Conservation (phyloP, 2,329 filamentous ascomycete genomes). For the Hawksworthiomyces lignivorus region DNA sequence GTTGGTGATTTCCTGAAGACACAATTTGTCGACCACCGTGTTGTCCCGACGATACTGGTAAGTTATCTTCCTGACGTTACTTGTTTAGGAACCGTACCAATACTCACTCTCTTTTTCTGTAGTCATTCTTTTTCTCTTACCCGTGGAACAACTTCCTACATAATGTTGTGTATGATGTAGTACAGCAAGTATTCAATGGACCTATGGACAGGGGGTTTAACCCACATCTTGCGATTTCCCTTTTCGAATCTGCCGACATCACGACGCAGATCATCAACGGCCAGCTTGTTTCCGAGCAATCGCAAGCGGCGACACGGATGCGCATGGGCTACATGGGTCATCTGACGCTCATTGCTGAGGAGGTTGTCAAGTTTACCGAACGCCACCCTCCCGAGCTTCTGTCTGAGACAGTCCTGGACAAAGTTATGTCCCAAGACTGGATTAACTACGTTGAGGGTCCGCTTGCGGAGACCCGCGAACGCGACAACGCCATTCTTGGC, state of each 20-base stretch:
- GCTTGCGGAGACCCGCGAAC: conserved; percentile 84
- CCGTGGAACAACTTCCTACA: conserved; percentile 99
- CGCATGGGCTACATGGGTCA: conserved; percentile 98
- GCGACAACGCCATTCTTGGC: conserved; percentile 96
- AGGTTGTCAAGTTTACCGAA: conserved; percentile 97
- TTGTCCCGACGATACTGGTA: conserved; percentile 93
- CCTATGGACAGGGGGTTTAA: conserved; percentile 97
- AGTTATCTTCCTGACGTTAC: conserved; percentile 24
- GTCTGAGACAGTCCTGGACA: conserved; percentile 75
- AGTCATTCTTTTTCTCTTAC: conserved; percentile 98
- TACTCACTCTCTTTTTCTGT: background rate
- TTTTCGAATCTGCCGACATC: conserved; percentile 85
- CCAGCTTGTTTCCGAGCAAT: conserved; percentile 78
- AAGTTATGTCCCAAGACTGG: conserved; percentile 85
- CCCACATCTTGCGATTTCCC: conserved; percentile 76
- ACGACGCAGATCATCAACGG: conserved; percentile 89
- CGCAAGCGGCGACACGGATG: conserved; percentile 76
- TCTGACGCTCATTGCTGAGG: conserved; percentile 91
- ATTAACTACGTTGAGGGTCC: conserved; percentile 91
- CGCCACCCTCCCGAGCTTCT: conserved; percentile 83
- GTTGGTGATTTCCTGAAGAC: conserved; percentile 94
- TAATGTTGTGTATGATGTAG: conserved; percentile 97
- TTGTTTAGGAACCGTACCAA: background rate
- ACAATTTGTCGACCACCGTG: conserved; percentile 88
- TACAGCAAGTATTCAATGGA: conserved; percentile 98